phyloP scores from a whole-genome alignment of 768 basidiomycete genomes.

The Auricularia cornea region DNA sequence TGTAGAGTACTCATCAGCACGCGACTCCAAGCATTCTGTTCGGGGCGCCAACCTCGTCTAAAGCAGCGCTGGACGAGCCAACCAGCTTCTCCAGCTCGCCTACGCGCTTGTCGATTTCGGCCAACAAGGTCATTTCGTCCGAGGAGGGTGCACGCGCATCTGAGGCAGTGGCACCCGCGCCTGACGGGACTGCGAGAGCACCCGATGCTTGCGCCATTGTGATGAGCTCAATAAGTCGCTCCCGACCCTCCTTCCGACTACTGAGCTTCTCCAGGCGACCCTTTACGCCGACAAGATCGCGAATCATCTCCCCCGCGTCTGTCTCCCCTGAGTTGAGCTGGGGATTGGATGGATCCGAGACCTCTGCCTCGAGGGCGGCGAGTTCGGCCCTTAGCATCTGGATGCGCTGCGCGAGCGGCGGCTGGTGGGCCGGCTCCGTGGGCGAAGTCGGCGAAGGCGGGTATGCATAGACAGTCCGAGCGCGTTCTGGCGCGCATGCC shows the following conservation, averaged over 20 bases:
- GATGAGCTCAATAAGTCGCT: slow-evolving; percentile 45
- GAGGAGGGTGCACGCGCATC: neutral
- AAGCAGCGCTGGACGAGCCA: slow-evolving; percentile 66
- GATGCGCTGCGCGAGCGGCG: slow-evolving; percentile 51
- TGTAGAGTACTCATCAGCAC: slow-evolving; percentile 18
- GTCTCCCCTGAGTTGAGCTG: slow-evolving; percentile 27
- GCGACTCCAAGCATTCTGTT: neutral
- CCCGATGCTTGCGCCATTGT: neutral
- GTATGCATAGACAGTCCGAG: slow-evolving; percentile 51
- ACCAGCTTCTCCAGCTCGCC: slow-evolving; percentile 76
- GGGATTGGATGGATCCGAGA: slow-evolving; percentile 75
- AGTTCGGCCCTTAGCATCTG: slow-evolving; percentile 70
- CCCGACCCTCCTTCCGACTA: slow-evolving; percentile 57
- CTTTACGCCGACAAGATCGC: slow-evolving; percentile 68
- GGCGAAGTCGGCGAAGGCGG: slow-evolving; percentile 37
- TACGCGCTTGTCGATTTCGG: slow-evolving; percentile 76
- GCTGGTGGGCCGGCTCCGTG: slow-evolving; percentile 36
- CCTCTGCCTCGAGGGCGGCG: slow-evolving; percentile 66
- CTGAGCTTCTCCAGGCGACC: slow-evolving; percentile 59
- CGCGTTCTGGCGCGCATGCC: slow-evolving; percentile 33
- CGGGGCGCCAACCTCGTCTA: slow-evolving; percentile 64
- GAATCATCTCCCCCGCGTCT: slow-evolving; percentile 68
- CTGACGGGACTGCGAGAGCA: neutral
- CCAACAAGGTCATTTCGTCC: slow-evolving; percentile 39
- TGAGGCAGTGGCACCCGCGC: neutral